phyloP scores from a whole-genome alignment of 192 early-diverging fungal genomes.

The Entomortierella beljakovae region DNA sequence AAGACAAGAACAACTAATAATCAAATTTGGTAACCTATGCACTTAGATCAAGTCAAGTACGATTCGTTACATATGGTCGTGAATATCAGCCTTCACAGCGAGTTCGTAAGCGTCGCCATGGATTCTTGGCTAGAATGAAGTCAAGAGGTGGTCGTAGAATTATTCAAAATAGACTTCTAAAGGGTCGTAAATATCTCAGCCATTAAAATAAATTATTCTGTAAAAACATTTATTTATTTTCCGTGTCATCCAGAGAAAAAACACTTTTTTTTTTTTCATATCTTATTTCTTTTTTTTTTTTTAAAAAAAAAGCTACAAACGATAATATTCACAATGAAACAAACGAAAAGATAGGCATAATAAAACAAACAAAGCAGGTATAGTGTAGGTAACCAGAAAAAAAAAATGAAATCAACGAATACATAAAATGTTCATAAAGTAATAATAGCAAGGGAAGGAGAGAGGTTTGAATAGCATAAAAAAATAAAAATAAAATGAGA shows the following conservation, averaged over 20 bases:
- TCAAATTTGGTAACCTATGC: background rate
- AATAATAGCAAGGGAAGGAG: conserved; percentile 61
- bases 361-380: no score
- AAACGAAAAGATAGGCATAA: no score
- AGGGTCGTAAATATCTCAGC: conserved; percentile 90
- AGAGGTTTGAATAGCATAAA: background rate
- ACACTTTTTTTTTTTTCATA: no score
- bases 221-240: background rate
- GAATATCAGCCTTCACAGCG: conserved; percentile 94
- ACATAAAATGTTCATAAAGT: background rate
- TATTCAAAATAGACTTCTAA: conserved; percentile 79
- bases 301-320: background rate
- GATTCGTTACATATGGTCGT: conserved; percentile 87
- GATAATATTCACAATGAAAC: no score
- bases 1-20: no score
- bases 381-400: no score
- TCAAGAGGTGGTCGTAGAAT: conserved; percentile 84
- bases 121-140: conserved; percentile 86
- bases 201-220: conserved; percentile 62
- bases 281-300: no score
- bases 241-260: no score
- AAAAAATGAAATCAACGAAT: background rate
- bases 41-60: conserved; percentile 65
- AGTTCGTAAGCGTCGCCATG: conserved; percentile 91
- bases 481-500: background rate